These are phyloP conservation scores for Jamesozyma gamospora DNA, from an alignment of 805 yeast species.

Conservation along the genomic window DNA sequence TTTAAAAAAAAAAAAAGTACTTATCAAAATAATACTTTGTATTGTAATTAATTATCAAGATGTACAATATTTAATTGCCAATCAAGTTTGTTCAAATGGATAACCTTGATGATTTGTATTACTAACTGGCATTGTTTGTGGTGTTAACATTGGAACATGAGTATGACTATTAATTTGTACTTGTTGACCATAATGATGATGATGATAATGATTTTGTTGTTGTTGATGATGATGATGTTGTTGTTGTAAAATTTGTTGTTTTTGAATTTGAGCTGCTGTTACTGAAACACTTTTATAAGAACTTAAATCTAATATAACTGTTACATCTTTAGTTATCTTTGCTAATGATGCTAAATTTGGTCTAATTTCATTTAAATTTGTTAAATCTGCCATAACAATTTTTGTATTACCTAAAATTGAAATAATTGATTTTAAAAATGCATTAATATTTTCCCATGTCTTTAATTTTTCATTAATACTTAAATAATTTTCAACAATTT, in stretches of 20 bases:
- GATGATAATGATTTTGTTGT: background rate
- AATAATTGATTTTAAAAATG: constrained; percentile 73
- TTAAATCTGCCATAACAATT: constrained; percentile 69
- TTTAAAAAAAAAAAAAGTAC: no score
- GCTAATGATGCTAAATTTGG: constrained; percentile 75
- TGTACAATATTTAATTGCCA: no score
- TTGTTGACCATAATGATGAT: background rate
- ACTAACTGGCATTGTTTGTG: constrained; percentile 10
- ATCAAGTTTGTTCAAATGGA: constrained; percentile 14
- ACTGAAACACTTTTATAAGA: constrained; percentile 34
- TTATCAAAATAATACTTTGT: no score
- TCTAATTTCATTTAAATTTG: constrained; percentile 68
- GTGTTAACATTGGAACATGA: constrained; percentile 15
- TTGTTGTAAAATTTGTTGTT: constrained; percentile 8
- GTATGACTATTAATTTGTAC: constrained; percentile 9
- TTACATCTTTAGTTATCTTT: constrained; percentile 82
- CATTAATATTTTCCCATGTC: constrained; percentile 80
- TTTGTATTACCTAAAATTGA: constrained; percentile 78
- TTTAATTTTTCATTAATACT: constrained; percentile 44
- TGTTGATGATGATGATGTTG: constrained; percentile 4
- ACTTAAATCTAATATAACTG: constrained; percentile 68
- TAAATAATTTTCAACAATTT: constrained; percentile 29
- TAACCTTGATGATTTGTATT: constrained; percentile 3
- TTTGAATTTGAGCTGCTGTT: constrained; percentile 10
- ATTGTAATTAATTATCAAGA: background rate